Conservation (phyloP, 805 yeast species). For the Schizosaccharomyces cryophilus region DNA sequence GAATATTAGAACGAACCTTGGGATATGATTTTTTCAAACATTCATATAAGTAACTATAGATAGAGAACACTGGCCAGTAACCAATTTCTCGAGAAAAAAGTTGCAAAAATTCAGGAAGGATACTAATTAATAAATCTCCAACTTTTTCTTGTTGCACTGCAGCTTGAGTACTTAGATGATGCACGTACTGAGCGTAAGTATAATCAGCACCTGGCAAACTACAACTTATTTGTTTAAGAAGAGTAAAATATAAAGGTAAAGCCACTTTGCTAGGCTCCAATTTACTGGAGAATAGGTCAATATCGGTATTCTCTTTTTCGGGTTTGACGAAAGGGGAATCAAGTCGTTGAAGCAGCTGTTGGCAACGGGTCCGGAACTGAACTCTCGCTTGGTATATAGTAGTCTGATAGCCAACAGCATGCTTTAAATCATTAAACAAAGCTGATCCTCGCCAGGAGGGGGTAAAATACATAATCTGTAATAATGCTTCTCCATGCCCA, state of each 20-base stretch:
- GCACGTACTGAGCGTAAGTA: background rate
- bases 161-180: background rate
- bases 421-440: background rate
- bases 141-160: too few species aligned
- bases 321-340: too few species aligned
- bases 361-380: background rate
- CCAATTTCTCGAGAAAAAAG: background rate
- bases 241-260: background rate
- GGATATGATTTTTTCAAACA: background rate
- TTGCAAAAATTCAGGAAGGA: background rate
- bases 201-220: background rate
- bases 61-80: background rate
- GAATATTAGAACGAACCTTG: background rate
- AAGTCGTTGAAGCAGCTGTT: background rate
- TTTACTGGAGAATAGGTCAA: too few species aligned
- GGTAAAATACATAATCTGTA: background rate
- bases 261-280: too few species aligned
- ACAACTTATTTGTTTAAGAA: background rate
- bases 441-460: background rate
- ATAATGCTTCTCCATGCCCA: background rate
- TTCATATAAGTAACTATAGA: background rate
- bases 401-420: background rate
- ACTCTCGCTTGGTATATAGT: background rate
- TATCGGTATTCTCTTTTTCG: too few species aligned
- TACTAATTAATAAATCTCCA: background rate